phyloP scores from a whole-genome alignment of 2,329 filamentous ascomycete genomes.

The Cyphellophora europaea region DNA sequence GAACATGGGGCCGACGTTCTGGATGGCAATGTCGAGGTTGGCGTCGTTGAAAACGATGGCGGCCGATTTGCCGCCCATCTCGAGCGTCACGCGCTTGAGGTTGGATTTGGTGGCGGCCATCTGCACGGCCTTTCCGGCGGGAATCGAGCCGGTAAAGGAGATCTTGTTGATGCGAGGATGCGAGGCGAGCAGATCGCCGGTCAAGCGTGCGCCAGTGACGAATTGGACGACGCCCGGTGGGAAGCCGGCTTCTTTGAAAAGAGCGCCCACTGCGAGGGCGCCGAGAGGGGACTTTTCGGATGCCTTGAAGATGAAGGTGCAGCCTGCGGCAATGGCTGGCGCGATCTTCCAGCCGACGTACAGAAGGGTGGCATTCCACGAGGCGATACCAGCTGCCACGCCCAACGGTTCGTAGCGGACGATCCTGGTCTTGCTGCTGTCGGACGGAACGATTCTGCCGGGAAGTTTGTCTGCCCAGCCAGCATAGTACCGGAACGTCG shows the following conservation, averaged over 20 bases:
- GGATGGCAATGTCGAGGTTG: constrained; percentile 59
- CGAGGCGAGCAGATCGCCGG: constrained; percentile 57
- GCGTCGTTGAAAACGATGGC: constrained; percentile 50
- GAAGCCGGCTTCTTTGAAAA: constrained; percentile 65
- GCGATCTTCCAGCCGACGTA: constrained; percentile 43
- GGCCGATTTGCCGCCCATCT: constrained; percentile 51
- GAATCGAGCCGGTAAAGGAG: constrained; percentile 67
- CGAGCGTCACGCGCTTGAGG: constrained; percentile 51
- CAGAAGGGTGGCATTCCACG: constrained; percentile 73
- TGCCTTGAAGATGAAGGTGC: constrained; percentile 48
- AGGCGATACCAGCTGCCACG: constrained; percentile 74
- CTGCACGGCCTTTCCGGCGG: constrained; percentile 46
- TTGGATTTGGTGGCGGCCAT: constrained; percentile 30
- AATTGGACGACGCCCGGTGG: constrained; percentile 72
- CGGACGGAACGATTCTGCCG: constrained; percentile 72
- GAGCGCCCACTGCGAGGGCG: constrained; percentile 50
- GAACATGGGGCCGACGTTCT: constrained; percentile 62
- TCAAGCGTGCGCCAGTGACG: constrained; percentile 59
- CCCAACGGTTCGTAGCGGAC: constrained; percentile 54
- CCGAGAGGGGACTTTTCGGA: constrained; percentile 51
- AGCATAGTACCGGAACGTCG: constrained; percentile 55
- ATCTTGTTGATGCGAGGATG: constrained; percentile 66
- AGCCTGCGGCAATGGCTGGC: constrained; percentile 45
- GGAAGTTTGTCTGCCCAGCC: constrained; percentile 89
- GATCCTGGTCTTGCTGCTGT: constrained; percentile 68